phyloP scores from a whole-genome alignment of 495 filamentous ascomycete species.

The Lepidopterella palustris region DNA sequence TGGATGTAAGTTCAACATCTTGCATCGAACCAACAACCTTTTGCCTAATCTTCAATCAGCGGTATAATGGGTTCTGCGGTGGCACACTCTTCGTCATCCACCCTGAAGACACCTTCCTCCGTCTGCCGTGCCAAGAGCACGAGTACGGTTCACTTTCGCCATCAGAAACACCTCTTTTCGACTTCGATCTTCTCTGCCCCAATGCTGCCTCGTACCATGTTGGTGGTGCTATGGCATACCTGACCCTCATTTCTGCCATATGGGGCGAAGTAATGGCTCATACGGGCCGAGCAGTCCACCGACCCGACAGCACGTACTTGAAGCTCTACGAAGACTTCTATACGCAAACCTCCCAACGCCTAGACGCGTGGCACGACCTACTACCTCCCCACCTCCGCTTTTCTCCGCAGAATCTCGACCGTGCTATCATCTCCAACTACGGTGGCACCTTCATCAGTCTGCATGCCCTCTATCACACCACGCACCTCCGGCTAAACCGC shows the following conservation, averaged over 20 bases:
- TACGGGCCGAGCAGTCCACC: constrained; percentile 49
- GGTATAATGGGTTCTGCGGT: constrained; percentile 52
- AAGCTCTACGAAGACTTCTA: constrained; percentile 48
- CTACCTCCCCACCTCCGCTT: constrained; percentile 45
- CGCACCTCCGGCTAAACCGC: constrained; percentile 56
- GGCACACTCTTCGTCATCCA: constrained; percentile 42
- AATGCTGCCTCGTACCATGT: constrained; percentile 7
- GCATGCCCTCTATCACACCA: constrained; percentile 56
- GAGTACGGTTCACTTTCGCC: constrained; percentile 50
- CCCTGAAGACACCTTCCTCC: constrained; percentile 53
- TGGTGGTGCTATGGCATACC: constrained; percentile 52
- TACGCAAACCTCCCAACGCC: constrained; percentile 40
- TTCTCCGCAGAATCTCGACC: constrained; percentile 46
- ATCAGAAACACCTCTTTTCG: constrained; percentile 50
- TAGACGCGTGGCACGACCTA: constrained; percentile 45
- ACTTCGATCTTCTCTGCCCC: constrained; percentile 39
- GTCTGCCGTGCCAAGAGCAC: constrained; percentile 53
- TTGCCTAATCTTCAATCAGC: constrained; percentile 34
- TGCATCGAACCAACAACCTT: constrained; percentile 17
- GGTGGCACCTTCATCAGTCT: constrained; percentile 51
- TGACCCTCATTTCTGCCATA: constrained; percentile 54
- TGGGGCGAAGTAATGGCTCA: constrained; percentile 59
- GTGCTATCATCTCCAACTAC: constrained; percentile 42
- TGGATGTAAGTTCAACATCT: constrained; percentile 46
- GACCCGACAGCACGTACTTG: constrained; percentile 40